Conservation (phyloP, 306 rosid species). For the Cucurbita maxima region DNA sequence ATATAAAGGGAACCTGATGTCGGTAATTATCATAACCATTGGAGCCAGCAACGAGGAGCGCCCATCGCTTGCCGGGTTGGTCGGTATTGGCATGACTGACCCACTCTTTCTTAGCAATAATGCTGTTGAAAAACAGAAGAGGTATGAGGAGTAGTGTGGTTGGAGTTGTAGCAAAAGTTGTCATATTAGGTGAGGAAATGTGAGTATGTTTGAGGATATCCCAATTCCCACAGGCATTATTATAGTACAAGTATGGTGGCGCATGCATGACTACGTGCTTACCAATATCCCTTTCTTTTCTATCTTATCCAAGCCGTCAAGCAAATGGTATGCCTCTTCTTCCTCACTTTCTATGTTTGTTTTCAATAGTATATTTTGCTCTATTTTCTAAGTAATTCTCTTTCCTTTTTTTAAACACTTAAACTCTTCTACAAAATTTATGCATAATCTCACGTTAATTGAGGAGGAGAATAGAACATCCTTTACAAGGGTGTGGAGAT, state of each 20-base stretch:
- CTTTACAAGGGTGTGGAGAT: too few relatives aligned
- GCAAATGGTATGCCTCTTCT: too few relatives aligned
- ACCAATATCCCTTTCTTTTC: not conserved
- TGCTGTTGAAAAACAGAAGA: not conserved
- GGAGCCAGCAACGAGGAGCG: not conserved
- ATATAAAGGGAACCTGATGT: not conserved
- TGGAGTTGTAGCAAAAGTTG: not conserved
- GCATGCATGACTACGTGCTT: too few relatives aligned
- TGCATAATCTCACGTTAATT: too few relatives aligned
- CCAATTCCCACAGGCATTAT: not conserved
- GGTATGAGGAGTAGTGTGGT: not conserved
- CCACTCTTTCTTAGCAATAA: not conserved
- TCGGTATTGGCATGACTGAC: not conserved
- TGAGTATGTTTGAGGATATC: not conserved
- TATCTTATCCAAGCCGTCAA: not conserved
- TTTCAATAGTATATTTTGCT: not conserved
- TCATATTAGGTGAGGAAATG: not conserved
- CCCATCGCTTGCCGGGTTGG: conserved; percentile 11
- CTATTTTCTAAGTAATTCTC: not conserved
- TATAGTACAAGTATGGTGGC: too few relatives aligned
- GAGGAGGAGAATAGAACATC: too few relatives aligned
- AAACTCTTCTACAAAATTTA: not conserved
- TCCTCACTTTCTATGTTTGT: too few relatives aligned
- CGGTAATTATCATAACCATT: not conserved
- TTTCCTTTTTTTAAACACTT: not conserved